Evolutionary conservation across 177 flowering plant species (phyloP).

Genomic region (Vitis hybrid): DNA sequence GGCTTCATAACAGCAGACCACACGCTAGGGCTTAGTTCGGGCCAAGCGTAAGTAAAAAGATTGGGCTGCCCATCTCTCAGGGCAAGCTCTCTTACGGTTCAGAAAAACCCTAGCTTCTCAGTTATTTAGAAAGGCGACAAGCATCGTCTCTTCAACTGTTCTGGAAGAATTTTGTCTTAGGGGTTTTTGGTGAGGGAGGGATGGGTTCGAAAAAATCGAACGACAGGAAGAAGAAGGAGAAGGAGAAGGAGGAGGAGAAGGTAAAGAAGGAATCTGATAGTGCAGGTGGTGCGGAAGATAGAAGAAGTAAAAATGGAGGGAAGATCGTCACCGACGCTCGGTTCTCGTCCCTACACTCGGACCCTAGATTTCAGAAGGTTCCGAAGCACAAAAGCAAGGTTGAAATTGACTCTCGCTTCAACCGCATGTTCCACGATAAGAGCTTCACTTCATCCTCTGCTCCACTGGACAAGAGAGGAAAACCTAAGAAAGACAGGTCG

Average conservation of each 20-base stretch:
- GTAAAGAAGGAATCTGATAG: background rate
- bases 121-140: too few species aligned
- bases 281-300: background rate
- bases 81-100: too few species aligned
- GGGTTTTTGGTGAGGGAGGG: background rate
- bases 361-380: conserved; percentile 74
- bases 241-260: background rate
- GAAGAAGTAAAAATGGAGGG: conserved; percentile 1
- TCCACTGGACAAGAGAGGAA: conserved; percentile 81
- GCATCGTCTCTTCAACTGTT: background rate
- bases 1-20: too few species aligned
- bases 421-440: conserved; percentile 53
- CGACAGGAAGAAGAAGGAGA: conserved; percentile 16
- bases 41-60: too few species aligned
- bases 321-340: conserved; percentile 59
- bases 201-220: conserved; percentile 5
- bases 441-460: conserved; percentile 57
- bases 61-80: too few species aligned
- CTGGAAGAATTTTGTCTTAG: too few species aligned
- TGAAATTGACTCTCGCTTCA: conserved; percentile 65
- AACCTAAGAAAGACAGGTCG: conserved; percentile 24
- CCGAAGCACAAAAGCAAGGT: conserved; percentile 60
- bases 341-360: conserved; percentile 63
- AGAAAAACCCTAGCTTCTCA: too few species aligned
- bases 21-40: too few species aligned